phyloP scores from a whole-genome alignment of 805 yeast genomes.

The Kluyveromyces starmeri region DNA sequence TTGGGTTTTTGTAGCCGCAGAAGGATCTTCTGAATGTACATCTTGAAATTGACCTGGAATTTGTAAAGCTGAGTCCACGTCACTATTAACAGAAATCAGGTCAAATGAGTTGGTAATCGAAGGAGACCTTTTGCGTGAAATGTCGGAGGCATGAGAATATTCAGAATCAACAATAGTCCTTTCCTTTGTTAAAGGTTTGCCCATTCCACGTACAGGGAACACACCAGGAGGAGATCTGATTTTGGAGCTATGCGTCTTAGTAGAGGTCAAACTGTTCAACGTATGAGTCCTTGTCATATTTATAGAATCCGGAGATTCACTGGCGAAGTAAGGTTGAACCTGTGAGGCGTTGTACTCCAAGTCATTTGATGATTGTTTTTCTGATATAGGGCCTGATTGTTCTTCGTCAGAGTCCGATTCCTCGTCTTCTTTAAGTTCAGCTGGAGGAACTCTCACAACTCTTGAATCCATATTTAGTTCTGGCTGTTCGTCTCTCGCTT shows the following conservation, averaged over 20 bases:
- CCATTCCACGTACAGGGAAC: conserved; percentile 77
- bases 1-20: not conserved
- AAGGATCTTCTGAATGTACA: not conserved
- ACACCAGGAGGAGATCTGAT: conserved; percentile 63
- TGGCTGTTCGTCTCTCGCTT: conserved; percentile 73
- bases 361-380: conserved; percentile 1
- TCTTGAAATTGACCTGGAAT: conserved; percentile 6
- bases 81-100: conserved; percentile 10
- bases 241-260: not conserved
- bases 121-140: not conserved
- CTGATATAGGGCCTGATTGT: conserved; percentile 1
- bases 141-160: conserved; percentile 9
- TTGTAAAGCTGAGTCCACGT: conserved; percentile 9
- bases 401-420: conserved; percentile 5
- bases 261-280: not conserved
- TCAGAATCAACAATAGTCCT: conserved; percentile 43
- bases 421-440: conserved; percentile 10
- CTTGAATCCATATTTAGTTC: conserved; percentile 69
- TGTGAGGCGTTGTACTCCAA: not conserved
- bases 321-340: not conserved
- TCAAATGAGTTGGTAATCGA: conserved; percentile 6
- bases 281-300: not conserved
- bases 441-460: conserved; percentile 46
- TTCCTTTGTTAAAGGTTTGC: conserved; percentile 49
- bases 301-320: not conserved